Evolutionary conservation across 345 rosid genomes (phyloP).

Genomic region (Cardamine resedifolia): DNA sequence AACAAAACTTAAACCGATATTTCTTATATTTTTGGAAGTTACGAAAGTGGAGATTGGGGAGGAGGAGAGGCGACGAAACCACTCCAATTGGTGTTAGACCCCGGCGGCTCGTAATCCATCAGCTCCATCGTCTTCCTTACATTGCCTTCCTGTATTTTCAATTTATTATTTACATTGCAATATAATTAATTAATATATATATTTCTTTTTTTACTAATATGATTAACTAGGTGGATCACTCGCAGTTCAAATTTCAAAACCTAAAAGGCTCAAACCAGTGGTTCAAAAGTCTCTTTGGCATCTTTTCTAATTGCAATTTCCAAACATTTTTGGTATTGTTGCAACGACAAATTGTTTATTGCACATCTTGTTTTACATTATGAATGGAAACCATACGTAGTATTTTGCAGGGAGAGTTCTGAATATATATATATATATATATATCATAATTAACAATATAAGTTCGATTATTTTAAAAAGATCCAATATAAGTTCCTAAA

Average conservation of each 20-base stretch:
- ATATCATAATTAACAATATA: too few species aligned
- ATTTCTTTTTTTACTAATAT: background rate
- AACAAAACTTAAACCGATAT: background rate
- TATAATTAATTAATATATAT: background rate
- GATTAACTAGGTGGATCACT: background rate
- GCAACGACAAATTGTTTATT: background rate
- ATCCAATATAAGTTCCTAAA: background rate
- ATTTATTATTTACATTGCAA: background rate
- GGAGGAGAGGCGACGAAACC: conserved; percentile 41
- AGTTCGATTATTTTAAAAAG: background rate
- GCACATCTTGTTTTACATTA: background rate
- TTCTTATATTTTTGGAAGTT: background rate
- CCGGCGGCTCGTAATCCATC: conserved; percentile 30
- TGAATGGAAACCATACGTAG: background rate
- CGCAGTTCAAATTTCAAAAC: background rate
- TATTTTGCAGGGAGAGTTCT: background rate
- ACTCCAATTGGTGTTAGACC: conserved; percentile 36
- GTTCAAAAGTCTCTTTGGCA: background rate
- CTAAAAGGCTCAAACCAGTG: background rate
- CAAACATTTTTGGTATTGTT: background rate
- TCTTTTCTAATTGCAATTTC: background rate
- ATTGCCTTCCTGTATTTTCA: conserved; percentile 20
- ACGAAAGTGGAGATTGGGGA: conserved; percentile 55
- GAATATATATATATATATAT: background rate
- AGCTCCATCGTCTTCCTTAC: conserved; percentile 30